Base-by-base conservation (phyloP, 1,284 basidiomycete genomes). In the Coniophora puteana region DNA sequence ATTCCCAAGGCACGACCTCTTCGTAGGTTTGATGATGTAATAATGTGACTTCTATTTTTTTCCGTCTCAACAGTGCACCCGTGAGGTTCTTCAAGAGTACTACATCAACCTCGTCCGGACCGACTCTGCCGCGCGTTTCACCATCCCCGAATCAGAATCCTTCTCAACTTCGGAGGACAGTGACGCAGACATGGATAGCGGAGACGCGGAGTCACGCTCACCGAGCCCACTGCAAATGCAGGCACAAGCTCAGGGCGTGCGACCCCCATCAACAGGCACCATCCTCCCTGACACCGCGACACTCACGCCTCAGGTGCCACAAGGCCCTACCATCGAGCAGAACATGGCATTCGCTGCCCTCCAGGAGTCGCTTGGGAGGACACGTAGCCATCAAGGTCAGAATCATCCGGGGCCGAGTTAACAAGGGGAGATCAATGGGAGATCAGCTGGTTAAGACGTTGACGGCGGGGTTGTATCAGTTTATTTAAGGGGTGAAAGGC, bases 101-200 rank as follows among this genome's bases (percentile, higher is more conserved):
- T 90, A 90, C 67, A 69, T 84, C 65, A 90, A 86, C 60, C 84
- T 90, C 57, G 80, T 88, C 36, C 77, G 84, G 44, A 85, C 85
- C 14, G 80, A 88, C 57, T 83, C 79, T 59, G 66, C 65, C 21
- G 79, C 76, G 46, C 64, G 61, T 40, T 89, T 76, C 59, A 61
- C 65, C 46, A 71, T 88, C 52, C 62, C 61, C 28, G 74, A 57
- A n/a, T 51, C 64, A 11, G 55, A 67, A 31, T 64, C 69, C 22
- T 66, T 69, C 34, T 48, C 47, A 23, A 18, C 41, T 13, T 45
- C 42, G 3, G 35, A 45, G 30, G 20, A 21, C 11, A 32, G 31
- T 27, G 79, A 80, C 51, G 78, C 74, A 55, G 80, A 83, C 52
- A 66, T 69, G 48, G 81, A 83, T 41, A 72, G 76, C 58, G 74